Percentiles rank a stretch among this genome's conserved stretches.
phyloP scores from a whole-genome alignment of 208 protist species.

The Crithidia brevicula region DNA sequence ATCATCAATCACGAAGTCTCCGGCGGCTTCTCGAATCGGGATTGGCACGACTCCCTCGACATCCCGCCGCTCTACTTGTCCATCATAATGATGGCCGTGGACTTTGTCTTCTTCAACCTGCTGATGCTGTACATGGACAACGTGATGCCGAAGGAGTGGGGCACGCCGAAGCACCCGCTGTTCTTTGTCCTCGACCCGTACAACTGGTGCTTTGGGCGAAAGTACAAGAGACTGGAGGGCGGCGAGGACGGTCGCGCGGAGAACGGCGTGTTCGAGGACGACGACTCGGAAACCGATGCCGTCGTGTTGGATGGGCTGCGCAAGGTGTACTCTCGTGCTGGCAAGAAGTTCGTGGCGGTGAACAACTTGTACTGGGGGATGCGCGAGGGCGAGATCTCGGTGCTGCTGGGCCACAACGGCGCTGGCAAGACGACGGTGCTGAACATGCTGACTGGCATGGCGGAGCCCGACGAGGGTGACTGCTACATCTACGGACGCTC shows the following conservation, averaged over 20 bases:
- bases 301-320: conserved; percentile 41
- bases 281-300: conserved; percentile 15
- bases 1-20: conserved; percentile 43
- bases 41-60: conserved; percentile 16
- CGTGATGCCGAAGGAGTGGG: conserved; percentile 57
- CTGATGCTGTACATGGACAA: conserved; percentile 71
- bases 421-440: conserved; percentile 86
- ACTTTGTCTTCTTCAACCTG: conserved; percentile 58
- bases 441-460: conserved; percentile 80
- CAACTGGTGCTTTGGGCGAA: background rate
- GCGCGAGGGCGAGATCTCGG: conserved; percentile 66
- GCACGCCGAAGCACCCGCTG: conserved; percentile 58
- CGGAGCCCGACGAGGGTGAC: conserved; percentile 60
- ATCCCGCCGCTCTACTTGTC: conserved; percentile 23
- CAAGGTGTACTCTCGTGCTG: conserved; percentile 51
- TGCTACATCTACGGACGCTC: conserved; percentile 70
- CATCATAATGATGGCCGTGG: conserved; percentile 42
- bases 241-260: conserved; percentile 28
- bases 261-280: conserved; percentile 46
- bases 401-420: conserved; percentile 85
- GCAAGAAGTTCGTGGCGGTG: conserved; percentile 57
- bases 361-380: conserved; percentile 83
- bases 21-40: conserved; percentile 35
- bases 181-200: conserved; percentile 64
- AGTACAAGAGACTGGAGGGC: conserved; percentile 17